Percentiles rank a stretch among this genome's conserved stretches.
These are phyloP conservation scores for Botrytis pseudocinerea DNA, from an alignment of 2,329 filamentous ascomycete genomes.

Conservation along the genomic window DNA sequence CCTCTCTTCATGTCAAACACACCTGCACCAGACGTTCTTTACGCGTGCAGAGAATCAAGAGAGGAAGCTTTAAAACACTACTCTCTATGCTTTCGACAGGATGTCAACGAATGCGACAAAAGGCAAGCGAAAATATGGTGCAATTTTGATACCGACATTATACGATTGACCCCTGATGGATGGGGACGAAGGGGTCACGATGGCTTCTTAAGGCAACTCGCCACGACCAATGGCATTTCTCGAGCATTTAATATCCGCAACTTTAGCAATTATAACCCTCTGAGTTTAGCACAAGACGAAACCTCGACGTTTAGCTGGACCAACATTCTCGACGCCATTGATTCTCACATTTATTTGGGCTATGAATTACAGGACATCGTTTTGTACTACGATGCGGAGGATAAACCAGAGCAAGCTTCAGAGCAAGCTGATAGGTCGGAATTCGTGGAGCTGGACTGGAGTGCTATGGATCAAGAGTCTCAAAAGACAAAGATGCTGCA, in stretches of 20 bases:
- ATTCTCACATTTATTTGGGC: slow-evolving; percentile 1
- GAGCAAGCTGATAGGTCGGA: background rate
- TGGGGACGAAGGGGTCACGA: background rate
- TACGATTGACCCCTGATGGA: background rate
- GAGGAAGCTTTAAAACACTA: slow-evolving; percentile 15
- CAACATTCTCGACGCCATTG: slow-evolving; percentile 11
- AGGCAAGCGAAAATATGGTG: slow-evolving; percentile 1
- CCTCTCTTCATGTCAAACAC: background rate
- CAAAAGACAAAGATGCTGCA: slow-evolving; percentile 8
- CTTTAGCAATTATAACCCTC: background rate
- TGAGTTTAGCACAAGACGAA: background rate
- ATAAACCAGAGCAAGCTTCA: background rate
- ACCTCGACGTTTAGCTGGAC: slow-evolving; percentile 7
- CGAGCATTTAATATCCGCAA: slow-evolving; percentile 15
- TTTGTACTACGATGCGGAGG: slow-evolving; percentile 15
- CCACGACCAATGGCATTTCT: slow-evolving; percentile 2
- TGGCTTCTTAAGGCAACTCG: slow-evolving; percentile 4
- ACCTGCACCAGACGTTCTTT: slow-evolving; percentile 9
- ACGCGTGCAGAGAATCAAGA: slow-evolving; percentile 13
- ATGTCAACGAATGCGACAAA: background rate
- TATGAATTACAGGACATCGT: slow-evolving; percentile 12
- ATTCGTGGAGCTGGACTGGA: slow-evolving; percentile 22
- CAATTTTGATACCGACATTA: slow-evolving; percentile 9
- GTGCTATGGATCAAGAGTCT: slow-evolving; percentile 17
- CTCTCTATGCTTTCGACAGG: slow-evolving; percentile 5